These are phyloP conservation scores for Umbellularia californica DNA, from an alignment of 164 flowering plant species.

Conservation along the genomic window DNA sequence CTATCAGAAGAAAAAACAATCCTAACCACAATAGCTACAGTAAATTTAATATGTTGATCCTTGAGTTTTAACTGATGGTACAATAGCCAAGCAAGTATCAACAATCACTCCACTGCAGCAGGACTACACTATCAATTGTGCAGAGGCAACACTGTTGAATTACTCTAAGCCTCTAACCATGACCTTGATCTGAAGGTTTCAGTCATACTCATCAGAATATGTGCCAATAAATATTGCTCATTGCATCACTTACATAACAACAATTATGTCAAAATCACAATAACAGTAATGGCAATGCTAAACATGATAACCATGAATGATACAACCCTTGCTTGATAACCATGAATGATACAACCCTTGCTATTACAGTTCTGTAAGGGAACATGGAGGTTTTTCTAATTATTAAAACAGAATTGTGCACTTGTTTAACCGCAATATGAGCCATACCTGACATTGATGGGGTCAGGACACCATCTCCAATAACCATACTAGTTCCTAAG, in stretches of 20 bases:
- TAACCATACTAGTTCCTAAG: slow-evolving; percentile 57
- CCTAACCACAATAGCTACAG: too few relatives aligned
- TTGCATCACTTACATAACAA: not conserved
- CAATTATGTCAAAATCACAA: not conserved
- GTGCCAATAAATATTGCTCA: not conserved
- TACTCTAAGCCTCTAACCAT: not conserved
- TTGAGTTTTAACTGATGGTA: not conserved
- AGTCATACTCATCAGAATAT: not conserved
- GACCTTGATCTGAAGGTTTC: not conserved
- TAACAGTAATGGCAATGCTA: not conserved
- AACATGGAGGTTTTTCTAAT: not conserved
- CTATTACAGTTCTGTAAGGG: not conserved
- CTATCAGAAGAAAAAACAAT: too few relatives aligned
- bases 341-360: not conserved
- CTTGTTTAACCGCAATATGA: not conserved
- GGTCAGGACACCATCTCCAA: slow-evolving; percentile 57
- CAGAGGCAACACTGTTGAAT: not conserved
- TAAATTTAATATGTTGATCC: too few relatives aligned
- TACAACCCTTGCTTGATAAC: too few relatives aligned
- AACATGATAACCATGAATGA: too few relatives aligned
- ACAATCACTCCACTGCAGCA: not conserved
- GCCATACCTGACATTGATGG: slow-evolving; percentile 54
- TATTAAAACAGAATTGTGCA: not conserved
- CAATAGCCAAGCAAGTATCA: not conserved
- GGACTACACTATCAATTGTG: not conserved